Conservation (phyloP, 139 green algal species). For the Mychonastes homosphaera region DNA sequence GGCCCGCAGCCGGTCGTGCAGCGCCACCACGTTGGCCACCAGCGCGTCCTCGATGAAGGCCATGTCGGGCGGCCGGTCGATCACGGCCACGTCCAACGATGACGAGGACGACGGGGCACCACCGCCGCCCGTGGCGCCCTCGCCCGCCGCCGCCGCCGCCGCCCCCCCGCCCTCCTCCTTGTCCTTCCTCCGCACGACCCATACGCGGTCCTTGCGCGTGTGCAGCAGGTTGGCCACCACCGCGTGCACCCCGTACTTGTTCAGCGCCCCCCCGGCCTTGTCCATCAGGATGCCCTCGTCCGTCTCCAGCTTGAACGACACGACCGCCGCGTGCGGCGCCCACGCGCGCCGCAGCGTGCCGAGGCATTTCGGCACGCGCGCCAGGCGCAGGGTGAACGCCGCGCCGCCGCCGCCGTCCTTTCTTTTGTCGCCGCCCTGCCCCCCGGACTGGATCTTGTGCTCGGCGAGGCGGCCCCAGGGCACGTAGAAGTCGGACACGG, state of each 20-base stretch:
- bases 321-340: conserved; percentile 69
- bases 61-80: conserved; percentile 17
- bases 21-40: conserved; percentile 25
- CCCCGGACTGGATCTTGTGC: conserved; percentile 99
- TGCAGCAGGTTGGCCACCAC: conserved; percentile 93
- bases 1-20: conserved; percentile 24
- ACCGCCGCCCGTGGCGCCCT: neutral
- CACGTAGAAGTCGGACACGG: conserved; percentile 95
- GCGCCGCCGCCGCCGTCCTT: too few relatives aligned
- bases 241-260: conserved; percentile 69
- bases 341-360: conserved; percentile 60
- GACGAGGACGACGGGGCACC: neutral
- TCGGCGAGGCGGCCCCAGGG: conserved; percentile 81
- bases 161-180: neutral
- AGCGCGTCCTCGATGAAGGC: conserved; percentile 32
- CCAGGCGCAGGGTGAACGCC: too few relatives aligned
- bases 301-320: conserved; percentile 99
- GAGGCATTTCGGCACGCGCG: conserved; percentile 93
- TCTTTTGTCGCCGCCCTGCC: too few relatives aligned
- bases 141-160: conserved; percentile 14
- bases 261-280: conserved; percentile 32
- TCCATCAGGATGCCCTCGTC: conserved; percentile 46
- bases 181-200: conserved; percentile 32
- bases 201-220: conserved; percentile 70
- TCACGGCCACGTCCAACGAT: conserved; percentile 2